Conservation (phyloP, 129 eudicot species). For the Apium graveolens region DNA sequence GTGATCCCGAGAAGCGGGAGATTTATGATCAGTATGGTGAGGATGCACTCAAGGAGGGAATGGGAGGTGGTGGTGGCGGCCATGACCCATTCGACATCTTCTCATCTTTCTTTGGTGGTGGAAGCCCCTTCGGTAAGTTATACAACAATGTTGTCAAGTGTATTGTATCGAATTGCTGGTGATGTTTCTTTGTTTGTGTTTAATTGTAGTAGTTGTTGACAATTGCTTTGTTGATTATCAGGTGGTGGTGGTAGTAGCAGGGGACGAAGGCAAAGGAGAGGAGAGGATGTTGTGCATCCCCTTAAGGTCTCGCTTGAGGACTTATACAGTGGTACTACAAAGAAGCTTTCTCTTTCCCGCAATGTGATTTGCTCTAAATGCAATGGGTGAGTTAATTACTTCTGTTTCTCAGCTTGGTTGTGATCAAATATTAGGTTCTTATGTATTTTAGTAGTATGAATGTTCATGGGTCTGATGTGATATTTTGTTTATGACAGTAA, state of each 20-base stretch:
- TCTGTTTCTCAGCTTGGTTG: background rate
- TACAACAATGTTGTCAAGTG: background rate
- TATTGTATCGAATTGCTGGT: no score
- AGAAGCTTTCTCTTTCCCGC: constrained; percentile 70
- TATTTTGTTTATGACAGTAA: constrained; percentile 25
- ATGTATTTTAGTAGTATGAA: background rate
- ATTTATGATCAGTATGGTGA: constrained; percentile 89
- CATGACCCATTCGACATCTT: constrained; percentile 93
- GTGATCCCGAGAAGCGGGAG: constrained; percentile 81
- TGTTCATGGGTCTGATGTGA: background rate
- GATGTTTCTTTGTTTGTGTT: background rate
- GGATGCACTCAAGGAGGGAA: constrained; percentile 91
- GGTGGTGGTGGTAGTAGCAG: constrained; percentile 66
- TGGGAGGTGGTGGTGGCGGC: constrained; percentile 67
- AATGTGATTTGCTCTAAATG: constrained; percentile 64
- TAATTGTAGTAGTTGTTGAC: background rate
- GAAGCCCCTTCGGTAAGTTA: constrained; percentile 73
- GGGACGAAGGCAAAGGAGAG: constrained; percentile 69
- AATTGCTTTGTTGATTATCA: constrained; percentile 8
- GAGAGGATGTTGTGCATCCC: constrained; percentile 77
- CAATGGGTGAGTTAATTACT: constrained; percentile 42
- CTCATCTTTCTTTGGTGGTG: constrained; percentile 77
- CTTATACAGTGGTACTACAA: constrained; percentile 49
- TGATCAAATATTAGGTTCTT: background rate
- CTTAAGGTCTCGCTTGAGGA: constrained; percentile 78